Evolutionary conservation across 1,284 basidiomycete species (phyloP).

Genomic region (Sanghuangporus weigelae): DNA sequence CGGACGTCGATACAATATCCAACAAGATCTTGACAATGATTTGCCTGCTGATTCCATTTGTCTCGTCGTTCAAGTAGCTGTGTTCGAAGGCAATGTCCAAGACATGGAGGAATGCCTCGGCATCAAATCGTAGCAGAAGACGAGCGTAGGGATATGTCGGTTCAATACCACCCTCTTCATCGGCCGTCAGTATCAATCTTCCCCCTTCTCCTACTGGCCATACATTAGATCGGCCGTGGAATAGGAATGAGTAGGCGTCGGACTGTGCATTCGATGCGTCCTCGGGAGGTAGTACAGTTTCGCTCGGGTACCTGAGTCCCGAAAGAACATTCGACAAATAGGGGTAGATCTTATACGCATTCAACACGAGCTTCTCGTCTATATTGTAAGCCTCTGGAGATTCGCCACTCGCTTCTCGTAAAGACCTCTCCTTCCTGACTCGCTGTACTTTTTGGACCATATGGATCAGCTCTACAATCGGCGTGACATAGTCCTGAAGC

Average conservation of each 20-base stretch:
- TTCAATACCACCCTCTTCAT: constrained; percentile 65
- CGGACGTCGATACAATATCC: constrained; percentile 63
- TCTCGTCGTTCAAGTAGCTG: constrained; percentile 79
- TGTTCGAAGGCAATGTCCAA: constrained; percentile 96
- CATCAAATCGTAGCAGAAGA: constrained; percentile 82
- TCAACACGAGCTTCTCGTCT: constrained; percentile 50
- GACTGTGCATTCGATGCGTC: constrained; percentile 65
- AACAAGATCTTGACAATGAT: constrained; percentile 83
- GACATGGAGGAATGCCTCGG: constrained; percentile 92
- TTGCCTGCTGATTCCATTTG: constrained; percentile 66
- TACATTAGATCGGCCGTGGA: constrained; percentile 73
- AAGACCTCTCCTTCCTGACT: constrained; percentile 36
- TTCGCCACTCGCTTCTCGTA: constrained; percentile 12
- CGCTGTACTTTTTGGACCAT: constrained; percentile 70
- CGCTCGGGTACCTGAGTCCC: constrained; percentile 85
- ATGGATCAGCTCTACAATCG: constrained; percentile 79
- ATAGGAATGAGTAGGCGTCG: constrained; percentile 77
- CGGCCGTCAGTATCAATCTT: constrained; percentile 65
- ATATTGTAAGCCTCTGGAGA: constrained; percentile 28
- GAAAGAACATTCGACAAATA: constrained; percentile 87
- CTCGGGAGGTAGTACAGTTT: constrained; percentile 60
- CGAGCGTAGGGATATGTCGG: constrained; percentile 88
- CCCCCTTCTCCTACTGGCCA: constrained; percentile 77
- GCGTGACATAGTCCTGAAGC: constrained; percentile 84
- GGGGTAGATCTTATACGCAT: constrained; percentile 90